Evolutionary conservation across 1,139 yeast genomes (phyloP).

Genomic region (Nakaseomyces nivariensis): DNA sequence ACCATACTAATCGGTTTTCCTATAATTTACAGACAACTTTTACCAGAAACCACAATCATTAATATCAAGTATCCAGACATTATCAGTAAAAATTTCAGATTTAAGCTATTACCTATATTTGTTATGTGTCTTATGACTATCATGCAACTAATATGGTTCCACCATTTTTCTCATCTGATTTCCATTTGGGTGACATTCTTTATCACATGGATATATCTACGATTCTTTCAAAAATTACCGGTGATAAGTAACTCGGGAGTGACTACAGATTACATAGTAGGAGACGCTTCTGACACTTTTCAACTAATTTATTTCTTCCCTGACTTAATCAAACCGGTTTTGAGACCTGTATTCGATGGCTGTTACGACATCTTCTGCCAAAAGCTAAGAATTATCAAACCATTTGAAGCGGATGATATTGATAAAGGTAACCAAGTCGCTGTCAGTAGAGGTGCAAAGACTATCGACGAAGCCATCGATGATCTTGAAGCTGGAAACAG

Average conservation of each 20-base stretch:
- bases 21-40: conserved; percentile 78
- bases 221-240: conserved; percentile 50
- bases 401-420: conserved; percentile 60
- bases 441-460: conserved; percentile 35
- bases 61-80: conserved; percentile 41
- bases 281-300: conserved; percentile 89
- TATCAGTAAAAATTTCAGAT: conserved; percentile 54
- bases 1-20: conserved; percentile 65
- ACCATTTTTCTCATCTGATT: conserved; percentile 46
- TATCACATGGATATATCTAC: conserved; percentile 60
- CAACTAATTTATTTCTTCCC: conserved; percentile 80
- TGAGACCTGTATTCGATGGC: conserved; percentile 45
- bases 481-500: conserved; percentile 38
- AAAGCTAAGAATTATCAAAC: conserved; percentile 46
- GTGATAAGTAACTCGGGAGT: conserved; percentile 22
- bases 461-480: conserved; percentile 43
- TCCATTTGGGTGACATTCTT: conserved; percentile 66
- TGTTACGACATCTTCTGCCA: conserved; percentile 45
- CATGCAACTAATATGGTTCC: conserved; percentile 19
- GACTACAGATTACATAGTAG: conserved; percentile 30
- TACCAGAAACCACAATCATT: conserved; percentile 73
- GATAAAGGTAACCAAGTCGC: conserved; percentile 69
- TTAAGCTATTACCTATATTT: conserved; percentile 65
- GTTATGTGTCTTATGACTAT: conserved; percentile 38
- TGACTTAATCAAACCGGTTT: conserved; percentile 40